Evolutionary conservation across 2,329 filamentous ascomycete genomes (phyloP).

Genomic region (Microdochium nivale): DNA sequence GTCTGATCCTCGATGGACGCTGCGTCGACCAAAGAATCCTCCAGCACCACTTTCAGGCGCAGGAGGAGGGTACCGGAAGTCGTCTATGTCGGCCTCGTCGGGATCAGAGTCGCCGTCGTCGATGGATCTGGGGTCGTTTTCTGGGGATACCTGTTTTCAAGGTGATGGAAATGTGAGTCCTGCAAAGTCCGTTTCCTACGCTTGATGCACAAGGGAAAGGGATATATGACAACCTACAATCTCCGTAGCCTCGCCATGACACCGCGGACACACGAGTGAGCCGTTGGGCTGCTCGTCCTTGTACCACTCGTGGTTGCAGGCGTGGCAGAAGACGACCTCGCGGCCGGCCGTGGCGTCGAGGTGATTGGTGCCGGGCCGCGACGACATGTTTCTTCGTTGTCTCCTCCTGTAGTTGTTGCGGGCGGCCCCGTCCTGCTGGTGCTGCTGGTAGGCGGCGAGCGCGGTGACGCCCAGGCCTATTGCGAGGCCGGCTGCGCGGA

Average conservation of each 20-base stretch:
- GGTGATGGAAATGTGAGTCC: constrained; percentile 5
- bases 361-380: constrained; percentile 14
- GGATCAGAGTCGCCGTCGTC: constrained; percentile 41
- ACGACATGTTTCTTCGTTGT: background rate
- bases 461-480: constrained; percentile 51
- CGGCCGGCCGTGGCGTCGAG: constrained; percentile 42
- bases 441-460: constrained; percentile 43
- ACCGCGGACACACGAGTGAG: constrained; percentile 65
- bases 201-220: background rate
- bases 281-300: constrained; percentile 47
- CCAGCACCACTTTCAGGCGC: too few relatives aligned
- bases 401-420: constrained; percentile 12
- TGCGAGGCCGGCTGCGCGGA: constrained; percentile 45
- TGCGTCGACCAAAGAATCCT: constrained; percentile 27
- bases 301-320: constrained; percentile 75
- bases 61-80: constrained; percentile 20
- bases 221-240: constrained; percentile 65
- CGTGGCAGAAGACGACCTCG: constrained; percentile 81
- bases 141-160: constrained; percentile 36
- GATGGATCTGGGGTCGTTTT: constrained; percentile 53
- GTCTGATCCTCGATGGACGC: background rate
- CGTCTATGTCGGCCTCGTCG: constrained; percentile 50
- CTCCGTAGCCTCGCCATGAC: constrained; percentile 71
- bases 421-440: constrained; percentile 30
- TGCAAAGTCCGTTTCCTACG: constrained; percentile 2